A percentile compares a stretch with the other conserved stretches of the same genome.
These are phyloP conservation scores for Xylariomycetidae sp. DNA, from an alignment of 2,329 filamentous ascomycete genomes.

Conservation along the genomic window DNA sequence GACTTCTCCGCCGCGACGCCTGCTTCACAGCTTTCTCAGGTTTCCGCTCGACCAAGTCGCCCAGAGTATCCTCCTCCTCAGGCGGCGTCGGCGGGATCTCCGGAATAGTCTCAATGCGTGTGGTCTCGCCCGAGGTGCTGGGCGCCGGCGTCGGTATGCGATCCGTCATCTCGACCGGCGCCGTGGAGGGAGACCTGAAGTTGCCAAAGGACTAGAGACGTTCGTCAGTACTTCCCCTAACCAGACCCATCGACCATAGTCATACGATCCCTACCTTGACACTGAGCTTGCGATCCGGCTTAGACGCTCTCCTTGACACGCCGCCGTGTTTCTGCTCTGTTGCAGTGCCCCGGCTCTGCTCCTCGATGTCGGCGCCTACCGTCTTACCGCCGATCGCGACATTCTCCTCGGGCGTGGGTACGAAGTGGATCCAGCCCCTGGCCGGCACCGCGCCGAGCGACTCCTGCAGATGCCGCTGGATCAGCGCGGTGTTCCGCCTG, in stretches of 20 bases:
- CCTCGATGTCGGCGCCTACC: conserved; percentile 60
- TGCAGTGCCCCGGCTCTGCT: conserved; percentile 35
- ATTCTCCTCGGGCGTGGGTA: conserved; percentile 63
- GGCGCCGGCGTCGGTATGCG: conserved; percentile 24
- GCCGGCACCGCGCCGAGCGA: conserved; percentile 58
- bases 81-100: conserved; percentile 24
- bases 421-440: conserved; percentile 69
- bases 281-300: conserved; percentile 19
- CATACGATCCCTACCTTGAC: conserved; percentile 17
- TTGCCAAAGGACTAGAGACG: conserved; percentile 24
- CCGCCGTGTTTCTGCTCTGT: conserved; percentile 15
- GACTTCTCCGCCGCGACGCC: conserved; percentile 23
- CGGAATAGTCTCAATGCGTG: conserved; percentile 23
- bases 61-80: conserved; percentile 18
- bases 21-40: conserved; percentile 15
- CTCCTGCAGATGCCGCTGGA: conserved; percentile 70
- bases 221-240: neutral
- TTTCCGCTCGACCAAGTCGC: conserved; percentile 15
- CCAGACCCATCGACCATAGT: neutral
- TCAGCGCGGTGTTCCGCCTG: conserved; percentile 70
- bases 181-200: conserved; percentile 23
- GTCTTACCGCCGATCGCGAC: conserved; percentile 67
- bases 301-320: conserved; percentile 18
- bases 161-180: conserved; percentile 15
- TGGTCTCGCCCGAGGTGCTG: conserved; percentile 21